Conservation (phyloP, 495 filamentous ascomycete species). For the Talaromyces trachyspermus region DNA sequence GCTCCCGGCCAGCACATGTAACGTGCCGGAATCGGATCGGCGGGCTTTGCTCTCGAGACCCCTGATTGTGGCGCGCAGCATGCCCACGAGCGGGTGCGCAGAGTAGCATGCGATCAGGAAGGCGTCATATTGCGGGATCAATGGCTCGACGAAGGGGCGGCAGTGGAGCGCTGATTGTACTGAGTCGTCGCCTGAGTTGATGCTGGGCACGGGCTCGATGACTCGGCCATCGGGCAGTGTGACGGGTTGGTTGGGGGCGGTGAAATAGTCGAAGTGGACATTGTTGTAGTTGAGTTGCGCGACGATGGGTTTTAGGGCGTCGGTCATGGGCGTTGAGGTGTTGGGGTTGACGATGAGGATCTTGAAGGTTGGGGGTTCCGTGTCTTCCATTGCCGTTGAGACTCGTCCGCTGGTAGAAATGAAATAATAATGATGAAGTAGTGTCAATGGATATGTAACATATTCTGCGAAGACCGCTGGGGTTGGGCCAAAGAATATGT, state of each 20-base stretch:
- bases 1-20: neutral
- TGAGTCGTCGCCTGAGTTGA: constrained; percentile 43
- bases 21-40: constrained; percentile 8
- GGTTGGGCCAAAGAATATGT: too few species aligned
- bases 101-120: constrained; percentile 88
- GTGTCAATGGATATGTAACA: too few species aligned
- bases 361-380: too few species aligned
- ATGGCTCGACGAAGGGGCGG: constrained; percentile 42
- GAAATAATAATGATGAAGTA: too few species aligned
- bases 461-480: too few species aligned
- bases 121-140: constrained; percentile 55
- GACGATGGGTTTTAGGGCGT: constrained; percentile 59
- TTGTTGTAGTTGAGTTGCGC: constrained; percentile 38
- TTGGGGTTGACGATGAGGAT: constrained; percentile 92
- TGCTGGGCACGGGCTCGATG: constrained; percentile 32
- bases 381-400: too few species aligned
- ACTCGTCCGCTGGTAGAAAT: too few species aligned
- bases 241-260: constrained; percentile 33
- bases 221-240: constrained; percentile 21
- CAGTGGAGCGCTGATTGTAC: constrained; percentile 51
- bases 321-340: constrained; percentile 75
- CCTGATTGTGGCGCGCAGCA: constrained; percentile 39
- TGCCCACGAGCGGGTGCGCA: constrained; percentile 69
- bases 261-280: constrained; percentile 49
- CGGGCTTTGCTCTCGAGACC: constrained; percentile 15